Evolutionary conservation across 169 alveolate genomes (phyloP).

Genomic region (Prorocentrum cordatum): DNA sequence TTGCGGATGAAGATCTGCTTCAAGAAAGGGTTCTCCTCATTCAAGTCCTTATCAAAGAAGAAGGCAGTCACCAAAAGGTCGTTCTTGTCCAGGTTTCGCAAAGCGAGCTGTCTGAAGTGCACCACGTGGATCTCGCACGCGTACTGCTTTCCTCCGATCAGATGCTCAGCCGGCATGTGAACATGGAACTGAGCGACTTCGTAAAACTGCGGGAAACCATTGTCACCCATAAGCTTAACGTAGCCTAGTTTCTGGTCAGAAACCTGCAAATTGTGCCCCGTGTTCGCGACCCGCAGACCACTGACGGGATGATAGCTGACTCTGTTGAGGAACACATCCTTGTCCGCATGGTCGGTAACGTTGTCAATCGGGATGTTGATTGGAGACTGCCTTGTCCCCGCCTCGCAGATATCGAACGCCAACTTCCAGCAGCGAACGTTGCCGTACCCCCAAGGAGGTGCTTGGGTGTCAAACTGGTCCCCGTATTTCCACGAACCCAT

Average conservation of each 20-base stretch:
- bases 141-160: slow-evolving; percentile 29
- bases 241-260: slow-evolving; percentile 6
- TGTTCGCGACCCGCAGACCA: slow-evolving; percentile 16
- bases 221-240: slow-evolving; percentile 7
- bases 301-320: not conserved
- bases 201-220: slow-evolving; percentile 42
- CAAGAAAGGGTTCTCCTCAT: slow-evolving; percentile 13
- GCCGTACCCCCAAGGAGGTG: too few relatives aligned
- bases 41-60: slow-evolving; percentile 22
- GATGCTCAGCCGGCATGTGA: slow-evolving; percentile 52
- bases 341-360: not conserved
- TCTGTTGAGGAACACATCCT: not conserved
- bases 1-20: slow-evolving; percentile 25
- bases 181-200: slow-evolving; percentile 44
- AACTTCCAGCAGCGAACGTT: not conserved
- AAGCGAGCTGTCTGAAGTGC: slow-evolving; percentile 25
- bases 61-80: not conserved
- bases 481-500: too few relatives aligned
- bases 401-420: not conserved
- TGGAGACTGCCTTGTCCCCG: slow-evolving; percentile 17
- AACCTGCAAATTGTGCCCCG: slow-evolving; percentile 20
- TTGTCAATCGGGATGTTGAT: not conserved
- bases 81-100: not conserved
- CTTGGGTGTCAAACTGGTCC: too few relatives aligned
- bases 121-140: slow-evolving; percentile 40